Conservation (phyloP, 768 basidiomycete genomes). For the Boletus reticulatus region DNA sequence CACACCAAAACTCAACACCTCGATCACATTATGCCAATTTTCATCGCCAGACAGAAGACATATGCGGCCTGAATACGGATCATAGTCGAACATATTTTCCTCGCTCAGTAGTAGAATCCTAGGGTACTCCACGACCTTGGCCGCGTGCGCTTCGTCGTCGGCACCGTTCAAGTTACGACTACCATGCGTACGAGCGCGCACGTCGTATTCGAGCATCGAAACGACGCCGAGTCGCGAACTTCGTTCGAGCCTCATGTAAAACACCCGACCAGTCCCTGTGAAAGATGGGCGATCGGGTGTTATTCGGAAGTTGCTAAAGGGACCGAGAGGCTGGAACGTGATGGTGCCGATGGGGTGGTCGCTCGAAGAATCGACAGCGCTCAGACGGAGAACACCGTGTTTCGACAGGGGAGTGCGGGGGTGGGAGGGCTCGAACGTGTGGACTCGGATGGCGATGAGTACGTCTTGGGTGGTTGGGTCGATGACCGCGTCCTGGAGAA, state of each 20-base stretch:
- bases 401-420: background rate
- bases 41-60: slow-evolving; percentile 1
- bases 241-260: background rate
- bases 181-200: background rate
- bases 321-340: background rate
- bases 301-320: too few relatives aligned
- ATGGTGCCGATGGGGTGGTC: slow-evolving; percentile 4
- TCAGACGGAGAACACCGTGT: slow-evolving; percentile 11
- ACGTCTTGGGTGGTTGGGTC: slow-evolving; percentile 10
- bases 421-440: background rate
- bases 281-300: slow-evolving; percentile 1
- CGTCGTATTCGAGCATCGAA: slow-evolving; percentile 12
- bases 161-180: background rate
- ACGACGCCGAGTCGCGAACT: background rate
- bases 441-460: slow-evolving; percentile 5
- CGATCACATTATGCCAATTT: slow-evolving; percentile 1
- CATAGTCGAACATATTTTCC: slow-evolving; percentile 14
- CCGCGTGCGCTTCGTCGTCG: background rate
- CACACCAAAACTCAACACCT: slow-evolving; percentile 16
- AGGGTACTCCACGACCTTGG: slow-evolving; percentile 3
- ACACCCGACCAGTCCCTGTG: slow-evolving; percentile 13
- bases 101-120: background rate
- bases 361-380: background rate
- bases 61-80: slow-evolving; percentile 20
- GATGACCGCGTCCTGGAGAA: slow-evolving; percentile 7